Conservation (phyloP, 176 grass and related monocot genomes). For the Elaeis guineensis region DNA sequence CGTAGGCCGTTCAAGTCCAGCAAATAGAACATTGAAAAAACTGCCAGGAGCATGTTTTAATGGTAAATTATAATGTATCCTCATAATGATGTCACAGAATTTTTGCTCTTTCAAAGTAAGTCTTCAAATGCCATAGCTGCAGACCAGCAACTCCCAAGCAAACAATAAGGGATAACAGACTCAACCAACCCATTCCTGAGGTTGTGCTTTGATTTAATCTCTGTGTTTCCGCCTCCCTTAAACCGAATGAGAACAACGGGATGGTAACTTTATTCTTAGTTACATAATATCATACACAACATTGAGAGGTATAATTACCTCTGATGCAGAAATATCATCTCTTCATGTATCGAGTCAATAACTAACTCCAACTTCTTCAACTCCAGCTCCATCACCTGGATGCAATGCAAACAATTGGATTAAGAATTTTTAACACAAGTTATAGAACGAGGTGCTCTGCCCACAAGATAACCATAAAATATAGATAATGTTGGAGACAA, state of each 20-base stretch:
- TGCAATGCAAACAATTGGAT: background rate
- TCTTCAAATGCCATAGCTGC: constrained; percentile 48
- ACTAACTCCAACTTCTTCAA: constrained; percentile 46
- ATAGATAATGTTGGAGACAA: too few species aligned
- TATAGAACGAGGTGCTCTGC: too few species aligned
- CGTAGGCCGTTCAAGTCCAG: too few species aligned
- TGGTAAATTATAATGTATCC: too few species aligned
- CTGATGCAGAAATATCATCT: constrained; percentile 39
- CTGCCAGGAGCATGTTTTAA: too few species aligned
- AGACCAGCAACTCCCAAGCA: constrained; percentile 37
- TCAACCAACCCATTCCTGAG: constrained; percentile 33
- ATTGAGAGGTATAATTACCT: constrained; percentile 11
- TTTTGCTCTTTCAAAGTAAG: constrained; percentile 43
- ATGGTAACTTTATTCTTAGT: too few species aligned
- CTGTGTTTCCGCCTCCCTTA: constrained; percentile 35
- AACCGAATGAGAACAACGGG: too few species aligned
- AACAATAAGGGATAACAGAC: constrained; percentile 32
- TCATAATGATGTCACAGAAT: constrained; percentile 16
- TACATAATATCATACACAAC: background rate
- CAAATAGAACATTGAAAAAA: too few species aligned
- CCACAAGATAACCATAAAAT: too few species aligned
- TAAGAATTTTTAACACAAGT: background rate
- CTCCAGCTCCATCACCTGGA: constrained; percentile 31
- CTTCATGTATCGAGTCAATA: constrained; percentile 41
- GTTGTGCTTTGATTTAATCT: constrained; percentile 38